These are phyloP conservation scores for Leccinum obscurum DNA, from an alignment of 768 basidiomycete species.

Conservation along the genomic window DNA sequence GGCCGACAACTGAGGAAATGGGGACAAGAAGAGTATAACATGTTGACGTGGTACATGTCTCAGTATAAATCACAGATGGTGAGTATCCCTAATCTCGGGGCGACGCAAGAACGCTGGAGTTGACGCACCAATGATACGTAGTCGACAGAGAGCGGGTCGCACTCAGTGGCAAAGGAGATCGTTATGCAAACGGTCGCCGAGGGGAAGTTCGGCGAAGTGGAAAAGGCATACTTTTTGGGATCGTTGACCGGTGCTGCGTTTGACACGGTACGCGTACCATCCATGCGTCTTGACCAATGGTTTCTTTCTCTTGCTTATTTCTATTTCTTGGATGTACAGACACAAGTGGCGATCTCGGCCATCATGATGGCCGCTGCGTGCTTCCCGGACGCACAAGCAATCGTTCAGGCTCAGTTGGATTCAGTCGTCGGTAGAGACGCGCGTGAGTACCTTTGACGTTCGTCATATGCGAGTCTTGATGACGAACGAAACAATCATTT, in stretches of 20 bases:
- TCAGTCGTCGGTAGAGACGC: constrained; percentile 36
- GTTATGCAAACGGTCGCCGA: constrained; percentile 46
- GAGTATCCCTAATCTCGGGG: not conserved
- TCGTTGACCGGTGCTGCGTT: constrained; percentile 64
- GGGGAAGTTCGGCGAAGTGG: constrained; percentile 49
- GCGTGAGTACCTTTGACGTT: constrained; percentile 21
- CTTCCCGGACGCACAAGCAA: constrained; percentile 34
- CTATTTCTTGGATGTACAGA: constrained; percentile 11
- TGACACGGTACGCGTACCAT: constrained; percentile 42
- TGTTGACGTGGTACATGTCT: constrained; percentile 49
- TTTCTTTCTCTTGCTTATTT: not conserved
- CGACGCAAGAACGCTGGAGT: not conserved
- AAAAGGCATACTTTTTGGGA: constrained; percentile 59
- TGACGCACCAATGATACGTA: not conserved
- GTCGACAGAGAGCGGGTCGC: constrained; percentile 10
- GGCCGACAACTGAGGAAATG: constrained; percentile 53
- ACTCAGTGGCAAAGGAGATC: constrained; percentile 53
- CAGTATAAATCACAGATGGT: constrained; percentile 40
- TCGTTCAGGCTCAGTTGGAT: constrained; percentile 40
- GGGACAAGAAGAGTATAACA: constrained; percentile 49
- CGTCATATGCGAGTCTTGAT: not conserved
- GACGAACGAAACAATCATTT: not conserved
- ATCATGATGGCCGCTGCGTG: constrained; percentile 41
- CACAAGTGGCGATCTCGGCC: constrained; percentile 27
- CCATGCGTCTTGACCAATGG: not conserved